Conservation (phyloP, 805 yeast species). For the Geotrichum ghanense region DNA sequence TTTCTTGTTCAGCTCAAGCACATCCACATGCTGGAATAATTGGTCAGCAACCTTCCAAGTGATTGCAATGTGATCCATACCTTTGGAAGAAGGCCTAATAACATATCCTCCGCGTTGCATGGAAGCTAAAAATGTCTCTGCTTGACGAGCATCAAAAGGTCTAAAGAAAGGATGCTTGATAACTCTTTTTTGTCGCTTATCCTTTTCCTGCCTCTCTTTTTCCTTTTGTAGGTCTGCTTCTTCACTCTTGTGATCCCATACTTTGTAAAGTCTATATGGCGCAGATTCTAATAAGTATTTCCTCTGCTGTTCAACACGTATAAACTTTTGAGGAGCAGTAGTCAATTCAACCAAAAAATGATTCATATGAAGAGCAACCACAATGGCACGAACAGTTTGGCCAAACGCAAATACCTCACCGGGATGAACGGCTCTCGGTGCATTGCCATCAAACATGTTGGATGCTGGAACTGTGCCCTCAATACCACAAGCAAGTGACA, state of each 20-base stretch:
- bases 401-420: slow-evolving; percentile 31
- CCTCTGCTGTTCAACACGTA: slow-evolving; percentile 47
- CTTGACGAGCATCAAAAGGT: slow-evolving; percentile 73
- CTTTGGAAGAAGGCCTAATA: slow-evolving; percentile 88
- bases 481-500: slow-evolving; percentile 45
- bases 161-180: slow-evolving; percentile 87
- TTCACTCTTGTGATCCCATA: slow-evolving; percentile 69
- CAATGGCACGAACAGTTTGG: slow-evolving; percentile 80
- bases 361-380: slow-evolving; percentile 60
- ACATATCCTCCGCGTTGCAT: slow-evolving; percentile 85
- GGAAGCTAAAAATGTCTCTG: slow-evolving; percentile 87
- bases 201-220: slow-evolving; percentile 51
- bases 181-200: slow-evolving; percentile 60
- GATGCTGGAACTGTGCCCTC: slow-evolving; percentile 37
- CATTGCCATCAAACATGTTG: slow-evolving; percentile 26
- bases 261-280: slow-evolving; percentile 18
- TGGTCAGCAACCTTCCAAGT: slow-evolving; percentile 95
- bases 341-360: slow-evolving; percentile 65
- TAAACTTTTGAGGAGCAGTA: slow-evolving; percentile 53
- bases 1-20: slow-evolving; percentile 60
- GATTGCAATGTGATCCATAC: slow-evolving; percentile 75
- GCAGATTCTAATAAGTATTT: slow-evolving; percentile 63
- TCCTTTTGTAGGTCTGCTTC: slow-evolving; percentile 41
- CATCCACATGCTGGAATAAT: slow-evolving; percentile 83
- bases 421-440: slow-evolving; percentile 17